phyloP scores from a whole-genome alignment of 2,329 filamentous ascomycete genomes.

The Cadophora sp. region DNA sequence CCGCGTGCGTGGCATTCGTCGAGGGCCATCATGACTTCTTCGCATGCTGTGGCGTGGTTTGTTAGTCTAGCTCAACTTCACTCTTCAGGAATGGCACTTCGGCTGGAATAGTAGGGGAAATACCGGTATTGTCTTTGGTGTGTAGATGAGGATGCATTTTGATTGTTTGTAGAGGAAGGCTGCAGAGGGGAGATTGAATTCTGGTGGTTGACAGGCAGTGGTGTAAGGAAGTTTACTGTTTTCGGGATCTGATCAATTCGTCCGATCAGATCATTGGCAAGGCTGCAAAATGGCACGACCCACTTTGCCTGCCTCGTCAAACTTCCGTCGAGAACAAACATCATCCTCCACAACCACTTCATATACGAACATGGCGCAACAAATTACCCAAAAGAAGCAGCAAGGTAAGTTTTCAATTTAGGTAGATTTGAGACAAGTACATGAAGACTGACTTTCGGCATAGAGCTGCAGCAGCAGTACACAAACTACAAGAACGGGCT shows the following conservation, averaged over 20 bases:
- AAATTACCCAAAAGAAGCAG: constrained; percentile 45
- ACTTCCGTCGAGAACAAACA: constrained; percentile 16
- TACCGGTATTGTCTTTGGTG: constrained; percentile 90
- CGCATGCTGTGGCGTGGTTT: constrained; percentile 71
- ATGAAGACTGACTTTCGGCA: neutral
- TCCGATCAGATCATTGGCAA: constrained; percentile 15
- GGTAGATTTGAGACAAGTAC: neutral
- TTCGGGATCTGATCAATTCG: constrained; percentile 17
- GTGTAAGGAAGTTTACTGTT: constrained; percentile 19
- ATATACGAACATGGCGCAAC: constrained; percentile 42
- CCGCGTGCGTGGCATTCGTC: constrained; percentile 94
- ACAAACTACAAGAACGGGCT: constrained; percentile 79
- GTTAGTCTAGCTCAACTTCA: constrained; percentile 17
- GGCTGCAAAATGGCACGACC: constrained; percentile 22
- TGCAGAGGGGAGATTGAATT: neutral
- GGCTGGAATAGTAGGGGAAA: neutral
- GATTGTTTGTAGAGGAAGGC: constrained; percentile 23
- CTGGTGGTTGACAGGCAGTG: constrained; percentile 15
- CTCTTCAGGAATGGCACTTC: neutral
- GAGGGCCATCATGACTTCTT: constrained; percentile 90
- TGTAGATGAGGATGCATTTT: constrained; percentile 98
- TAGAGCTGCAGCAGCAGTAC: constrained; percentile 83
- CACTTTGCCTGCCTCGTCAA: constrained; percentile 26
- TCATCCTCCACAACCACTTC: constrained; percentile 22
- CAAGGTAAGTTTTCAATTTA: constrained; percentile 39